Percentiles rank a stretch among this genome's conserved stretches.
phyloP scores from a whole-genome alignment of 306 rosid species.

The Acacia crassicarpa region DNA sequence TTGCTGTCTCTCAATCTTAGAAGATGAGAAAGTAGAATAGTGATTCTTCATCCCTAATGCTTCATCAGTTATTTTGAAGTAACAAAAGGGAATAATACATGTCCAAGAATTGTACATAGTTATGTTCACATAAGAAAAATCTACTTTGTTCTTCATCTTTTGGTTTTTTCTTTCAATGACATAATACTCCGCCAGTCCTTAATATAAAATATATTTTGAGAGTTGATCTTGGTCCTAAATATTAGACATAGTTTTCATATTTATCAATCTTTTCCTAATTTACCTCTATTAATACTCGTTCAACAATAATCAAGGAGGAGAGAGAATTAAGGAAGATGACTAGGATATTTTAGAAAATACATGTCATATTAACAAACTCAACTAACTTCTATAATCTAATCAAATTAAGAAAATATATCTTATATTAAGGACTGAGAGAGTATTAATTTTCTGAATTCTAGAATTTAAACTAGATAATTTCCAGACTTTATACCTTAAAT shows the following conservation, averaged over 20 bases:
- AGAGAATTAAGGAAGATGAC: too few relatives aligned
- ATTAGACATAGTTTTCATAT: too few relatives aligned
- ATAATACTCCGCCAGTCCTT: background rate
- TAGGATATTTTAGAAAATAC: too few relatives aligned
- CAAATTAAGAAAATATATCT: too few relatives aligned
- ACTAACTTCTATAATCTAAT: too few relatives aligned
- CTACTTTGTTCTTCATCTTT: background rate
- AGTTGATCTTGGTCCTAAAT: too few relatives aligned
- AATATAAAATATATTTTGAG: too few relatives aligned
- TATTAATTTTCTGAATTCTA: background rate
- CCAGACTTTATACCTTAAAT: background rate
- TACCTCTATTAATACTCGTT: too few relatives aligned
- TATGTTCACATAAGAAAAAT: background rate
- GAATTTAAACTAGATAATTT: background rate
- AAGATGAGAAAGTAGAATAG: background rate
- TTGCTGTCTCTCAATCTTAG: slow-evolving; percentile 37
- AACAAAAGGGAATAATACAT: background rate
- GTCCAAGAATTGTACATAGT: slow-evolving; percentile 28
- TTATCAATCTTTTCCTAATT: too few relatives aligned
- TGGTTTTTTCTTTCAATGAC: background rate
- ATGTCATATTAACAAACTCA: too few relatives aligned
- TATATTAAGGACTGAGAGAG: too few relatives aligned
- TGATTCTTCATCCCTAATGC: slow-evolving; percentile 3
- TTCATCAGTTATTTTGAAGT: background rate
- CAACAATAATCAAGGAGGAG: too few relatives aligned